Evolutionary conservation across 306 rosid species (phyloP).

Genomic region (Cyclanthera cordifolia): DNA sequence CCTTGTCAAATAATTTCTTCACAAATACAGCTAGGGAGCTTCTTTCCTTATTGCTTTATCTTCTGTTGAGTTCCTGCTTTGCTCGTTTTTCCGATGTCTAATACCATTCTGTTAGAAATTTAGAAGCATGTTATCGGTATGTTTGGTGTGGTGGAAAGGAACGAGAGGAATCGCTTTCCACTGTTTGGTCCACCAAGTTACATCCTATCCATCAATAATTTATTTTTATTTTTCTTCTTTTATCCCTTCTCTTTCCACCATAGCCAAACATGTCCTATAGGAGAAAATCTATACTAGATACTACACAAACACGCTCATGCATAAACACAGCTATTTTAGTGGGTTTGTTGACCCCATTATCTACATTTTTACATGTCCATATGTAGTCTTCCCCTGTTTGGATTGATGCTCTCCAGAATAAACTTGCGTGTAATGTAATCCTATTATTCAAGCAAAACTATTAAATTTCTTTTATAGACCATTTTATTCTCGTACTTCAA

Average conservation of each 20-base stretch:
- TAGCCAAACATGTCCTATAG: too few relatives aligned
- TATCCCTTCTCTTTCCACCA: too few relatives aligned
- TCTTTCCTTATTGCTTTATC: background rate
- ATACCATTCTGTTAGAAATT: constrained; percentile 1
- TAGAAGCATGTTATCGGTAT: too few relatives aligned
- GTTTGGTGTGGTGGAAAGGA: too few relatives aligned
- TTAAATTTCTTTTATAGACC: background rate
- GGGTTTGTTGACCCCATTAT: background rate
- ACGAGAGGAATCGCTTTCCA: too few relatives aligned
- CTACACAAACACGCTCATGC: background rate
- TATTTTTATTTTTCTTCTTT: too few relatives aligned
- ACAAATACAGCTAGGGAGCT: constrained; percentile 17
- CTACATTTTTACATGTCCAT: background rate
- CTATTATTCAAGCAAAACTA: background rate
- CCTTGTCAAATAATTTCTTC: background rate
- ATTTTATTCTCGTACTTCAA: too few relatives aligned
- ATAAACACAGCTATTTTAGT: background rate
- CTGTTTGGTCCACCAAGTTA: too few relatives aligned
- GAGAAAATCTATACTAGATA: background rate
- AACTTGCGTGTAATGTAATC: background rate
- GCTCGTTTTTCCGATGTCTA: background rate
- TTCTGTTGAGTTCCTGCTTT: background rate
- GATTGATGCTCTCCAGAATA: background rate
- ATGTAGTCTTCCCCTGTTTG: background rate
- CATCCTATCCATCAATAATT: too few relatives aligned